Percentiles rank a stretch among this genome's conserved stretches.
phyloP scores from a whole-genome alignment of 2,329 filamentous ascomycete genomes.

The Monilinia laxa region DNA sequence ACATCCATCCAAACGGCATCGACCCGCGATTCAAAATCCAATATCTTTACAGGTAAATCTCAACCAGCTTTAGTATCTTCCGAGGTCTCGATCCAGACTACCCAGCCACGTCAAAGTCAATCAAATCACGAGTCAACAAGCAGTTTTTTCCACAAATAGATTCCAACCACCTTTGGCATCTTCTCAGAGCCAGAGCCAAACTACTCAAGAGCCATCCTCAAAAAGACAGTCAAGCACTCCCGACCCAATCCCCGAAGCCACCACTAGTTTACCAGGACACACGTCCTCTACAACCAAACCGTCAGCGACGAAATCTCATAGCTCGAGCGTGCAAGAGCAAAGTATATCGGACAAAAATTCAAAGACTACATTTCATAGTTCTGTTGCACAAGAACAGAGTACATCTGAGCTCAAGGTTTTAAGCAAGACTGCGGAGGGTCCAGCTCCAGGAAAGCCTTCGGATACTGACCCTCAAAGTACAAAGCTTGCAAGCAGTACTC shows the following conservation, averaged over 20 bases:
- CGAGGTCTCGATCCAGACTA: neutral
- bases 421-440: neutral
- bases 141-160: neutral
- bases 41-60: neutral
- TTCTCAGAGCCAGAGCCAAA: neutral
- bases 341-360: neutral
- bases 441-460: neutral
- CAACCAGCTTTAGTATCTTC: neutral
- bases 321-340: neutral
- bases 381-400: neutral
- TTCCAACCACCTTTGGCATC: neutral
- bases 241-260: neutral
- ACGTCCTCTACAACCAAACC: neutral
- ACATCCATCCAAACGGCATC: neutral
- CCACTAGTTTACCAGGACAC: neutral
- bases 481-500: slow-evolving; percentile 1
- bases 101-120: neutral
- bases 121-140: neutral
- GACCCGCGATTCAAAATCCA: neutral
- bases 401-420: neutral
- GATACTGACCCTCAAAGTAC: neutral
- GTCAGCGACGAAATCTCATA: neutral
- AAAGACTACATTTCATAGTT: neutral
- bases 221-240: neutral
- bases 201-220: neutral